These are phyloP conservation scores for Tetrapisispora phaffii DNA, from an alignment of 805 yeast genomes.

Conservation along the genomic window DNA sequence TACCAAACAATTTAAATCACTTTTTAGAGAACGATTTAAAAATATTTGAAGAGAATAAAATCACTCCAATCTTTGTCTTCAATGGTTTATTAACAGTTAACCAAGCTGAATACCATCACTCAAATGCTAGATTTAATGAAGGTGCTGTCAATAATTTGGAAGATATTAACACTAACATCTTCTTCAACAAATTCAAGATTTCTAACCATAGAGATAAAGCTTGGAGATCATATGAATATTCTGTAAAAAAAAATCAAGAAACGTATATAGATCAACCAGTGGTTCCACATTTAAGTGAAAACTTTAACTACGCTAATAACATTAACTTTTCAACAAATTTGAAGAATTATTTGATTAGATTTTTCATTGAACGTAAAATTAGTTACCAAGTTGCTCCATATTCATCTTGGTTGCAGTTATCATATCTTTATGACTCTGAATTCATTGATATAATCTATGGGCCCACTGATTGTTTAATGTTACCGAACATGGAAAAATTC, in stretches of 20 bases:
- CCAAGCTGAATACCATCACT: slow-evolving; percentile 26
- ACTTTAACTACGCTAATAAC: slow-evolving; percentile 46
- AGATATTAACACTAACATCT: background rate
- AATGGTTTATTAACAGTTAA: slow-evolving; percentile 47
- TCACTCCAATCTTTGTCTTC: slow-evolving; percentile 74
- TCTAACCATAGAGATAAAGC: slow-evolving; percentile 18
- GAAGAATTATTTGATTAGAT: slow-evolving; percentile 44
- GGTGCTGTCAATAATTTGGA: background rate
- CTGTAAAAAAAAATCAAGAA: slow-evolving; percentile 25
- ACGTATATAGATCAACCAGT: slow-evolving; percentile 29
- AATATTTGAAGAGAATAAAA: slow-evolving; percentile 46
- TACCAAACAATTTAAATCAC: slow-evolving; percentile 48
- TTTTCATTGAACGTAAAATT: slow-evolving; percentile 45
- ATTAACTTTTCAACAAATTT: slow-evolving; percentile 39
- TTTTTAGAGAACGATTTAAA: slow-evolving; percentile 54
- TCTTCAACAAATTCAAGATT: background rate
- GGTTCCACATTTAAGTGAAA: slow-evolving; percentile 28
- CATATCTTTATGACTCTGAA: slow-evolving; percentile 49
- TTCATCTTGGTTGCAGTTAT: slow-evolving; percentile 68
- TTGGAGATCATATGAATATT: slow-evolving; percentile 1
- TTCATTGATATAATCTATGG: slow-evolving; percentile 72
- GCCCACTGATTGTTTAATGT: slow-evolving; percentile 66
- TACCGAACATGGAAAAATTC: slow-evolving; percentile 54
- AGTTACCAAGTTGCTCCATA: slow-evolving; percentile 77
- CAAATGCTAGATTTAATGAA: background rate